phyloP scores from a whole-genome alignment of 148 eudicot species.

The Nepenthes gracilis region DNA sequence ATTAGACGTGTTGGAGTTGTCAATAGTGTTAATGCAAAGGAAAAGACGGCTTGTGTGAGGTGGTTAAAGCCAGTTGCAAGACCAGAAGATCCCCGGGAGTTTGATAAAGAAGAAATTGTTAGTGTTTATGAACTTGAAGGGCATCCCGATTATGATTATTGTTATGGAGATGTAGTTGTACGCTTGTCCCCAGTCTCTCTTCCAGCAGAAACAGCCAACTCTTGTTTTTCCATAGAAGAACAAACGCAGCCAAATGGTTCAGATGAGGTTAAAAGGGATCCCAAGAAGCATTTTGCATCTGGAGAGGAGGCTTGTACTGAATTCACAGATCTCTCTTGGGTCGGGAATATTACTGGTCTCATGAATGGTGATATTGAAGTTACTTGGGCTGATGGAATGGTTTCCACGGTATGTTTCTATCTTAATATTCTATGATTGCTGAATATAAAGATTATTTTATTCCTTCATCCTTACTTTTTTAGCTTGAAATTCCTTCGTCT shows the following conservation, averaged over 20 bases:
- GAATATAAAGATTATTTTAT: neutral
- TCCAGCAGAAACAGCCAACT: conserved; percentile 12
- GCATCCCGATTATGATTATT: conserved; percentile 93
- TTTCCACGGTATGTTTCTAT: conserved; percentile 51
- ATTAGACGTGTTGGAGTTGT: conserved; percentile 85
- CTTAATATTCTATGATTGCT: neutral
- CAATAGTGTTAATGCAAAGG: conserved; percentile 90
- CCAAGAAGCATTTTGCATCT: conserved; percentile 9
- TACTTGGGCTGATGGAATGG: conserved; percentile 97
- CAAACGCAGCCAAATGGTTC: conserved; percentile 12
- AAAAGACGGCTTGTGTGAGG: conserved; percentile 76
- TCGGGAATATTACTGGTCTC: conserved; percentile 93
- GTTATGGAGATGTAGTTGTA: conserved; percentile 96
- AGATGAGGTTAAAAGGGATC: conserved; percentile 18
- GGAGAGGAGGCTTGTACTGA: conserved; percentile 27
- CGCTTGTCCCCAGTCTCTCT: conserved; percentile 60
- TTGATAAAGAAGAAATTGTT: conserved; percentile 82
- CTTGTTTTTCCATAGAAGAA: conserved; percentile 22
- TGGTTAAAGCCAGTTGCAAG: conserved; percentile 80
- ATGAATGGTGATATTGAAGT: conserved; percentile 95
- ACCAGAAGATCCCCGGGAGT: conserved; percentile 81
- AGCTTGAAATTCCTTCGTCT: neutral
- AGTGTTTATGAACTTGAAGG: conserved; percentile 98
- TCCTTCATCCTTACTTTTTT: neutral
- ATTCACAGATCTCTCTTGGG: conserved; percentile 84